Evolutionary conservation across 2,329 filamentous ascomycete species (phyloP).

Genomic region (Phyllosticta ampelicida): DNA sequence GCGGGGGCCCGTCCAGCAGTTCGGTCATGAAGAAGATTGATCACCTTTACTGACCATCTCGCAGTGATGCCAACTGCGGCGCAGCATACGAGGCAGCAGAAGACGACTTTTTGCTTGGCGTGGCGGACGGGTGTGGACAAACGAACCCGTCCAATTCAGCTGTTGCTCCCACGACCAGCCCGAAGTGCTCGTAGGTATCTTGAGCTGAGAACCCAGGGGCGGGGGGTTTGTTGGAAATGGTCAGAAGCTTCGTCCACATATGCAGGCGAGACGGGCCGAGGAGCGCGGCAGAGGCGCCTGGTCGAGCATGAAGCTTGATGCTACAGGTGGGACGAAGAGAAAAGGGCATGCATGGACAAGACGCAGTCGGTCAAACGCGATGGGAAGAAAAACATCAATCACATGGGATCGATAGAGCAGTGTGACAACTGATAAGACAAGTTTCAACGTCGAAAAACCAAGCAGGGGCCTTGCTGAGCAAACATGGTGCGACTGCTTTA

Average conservation of each 20-base stretch:
- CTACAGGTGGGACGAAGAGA: background rate
- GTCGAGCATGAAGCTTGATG: too few relatives aligned
- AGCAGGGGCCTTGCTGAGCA: background rate
- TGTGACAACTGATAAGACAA: background rate
- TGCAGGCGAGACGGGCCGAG: background rate
- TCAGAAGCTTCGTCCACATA: background rate
- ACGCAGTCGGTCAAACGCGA: background rate
- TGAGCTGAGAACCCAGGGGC: background rate
- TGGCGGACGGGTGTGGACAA: slow-evolving; percentile 19
- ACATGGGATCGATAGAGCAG: background rate
- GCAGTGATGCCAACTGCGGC: slow-evolving; percentile 40
- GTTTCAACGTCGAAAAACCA: background rate
- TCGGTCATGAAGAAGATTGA: too few relatives aligned
- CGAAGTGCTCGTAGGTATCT: slow-evolving; percentile 1
- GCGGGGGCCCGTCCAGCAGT: background rate
- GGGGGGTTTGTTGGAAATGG: background rate
- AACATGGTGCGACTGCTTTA: background rate
- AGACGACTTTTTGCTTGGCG: slow-evolving; percentile 34
- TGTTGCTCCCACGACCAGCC: slow-evolving; percentile 13
- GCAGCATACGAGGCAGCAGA: slow-evolving; percentile 33
- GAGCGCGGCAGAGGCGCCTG: background rate
- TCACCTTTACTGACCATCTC: too few relatives aligned
- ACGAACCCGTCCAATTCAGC: slow-evolving; percentile 21
- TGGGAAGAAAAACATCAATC: background rate
- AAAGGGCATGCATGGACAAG: background rate